These are phyloP conservation scores for Hermanozyma aechmeae DNA, from an alignment of 805 yeast species.

Conservation along the genomic window DNA sequence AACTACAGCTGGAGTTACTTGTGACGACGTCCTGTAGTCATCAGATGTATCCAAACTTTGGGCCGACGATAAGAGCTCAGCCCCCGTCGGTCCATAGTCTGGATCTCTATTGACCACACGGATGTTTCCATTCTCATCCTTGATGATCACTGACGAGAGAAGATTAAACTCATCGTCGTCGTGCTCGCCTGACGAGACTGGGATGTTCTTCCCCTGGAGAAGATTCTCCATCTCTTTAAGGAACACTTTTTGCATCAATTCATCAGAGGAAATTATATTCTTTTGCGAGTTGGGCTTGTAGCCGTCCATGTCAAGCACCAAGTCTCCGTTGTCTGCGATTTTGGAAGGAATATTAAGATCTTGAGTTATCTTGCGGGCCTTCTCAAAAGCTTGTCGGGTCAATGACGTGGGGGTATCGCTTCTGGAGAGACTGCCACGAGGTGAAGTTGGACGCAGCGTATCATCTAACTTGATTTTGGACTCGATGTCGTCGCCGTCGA, in stretches of 20 bases:
- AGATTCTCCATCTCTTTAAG: constrained; percentile 53
- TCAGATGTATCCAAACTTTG: no score
- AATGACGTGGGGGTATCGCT: constrained; percentile 4
- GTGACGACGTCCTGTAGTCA: no score
- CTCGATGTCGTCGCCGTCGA: constrained; percentile 17
- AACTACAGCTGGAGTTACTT: no score
- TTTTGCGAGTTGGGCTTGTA: constrained; percentile 75
- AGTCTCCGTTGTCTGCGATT: constrained; percentile 81
- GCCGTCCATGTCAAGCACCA: constrained; percentile 90
- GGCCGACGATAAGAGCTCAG: constrained; percentile 1
- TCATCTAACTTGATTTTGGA: constrained; percentile 16
- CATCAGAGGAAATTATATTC: constrained; percentile 69
- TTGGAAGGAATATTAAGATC: constrained; percentile 80
- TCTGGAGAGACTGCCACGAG: constrained; percentile 12
- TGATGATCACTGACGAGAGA: constrained; percentile 31
- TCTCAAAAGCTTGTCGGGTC: constrained; percentile 36
- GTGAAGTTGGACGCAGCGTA: constrained; percentile 7
- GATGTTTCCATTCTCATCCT: constrained; percentile 61
- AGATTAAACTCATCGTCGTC: constrained; percentile 16
- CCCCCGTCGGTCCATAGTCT: constrained; percentile 4
- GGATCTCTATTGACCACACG: constrained; percentile 33
- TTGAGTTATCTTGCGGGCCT: constrained; percentile 54
- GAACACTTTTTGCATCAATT: constrained; percentile 60
- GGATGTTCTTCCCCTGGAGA: constrained; percentile 9
- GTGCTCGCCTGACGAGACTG: constrained; percentile 6